These are phyloP conservation scores for Bipolaris zeicola DNA, from an alignment of 2,329 filamentous ascomycete genomes.

Conservation along the genomic window DNA sequence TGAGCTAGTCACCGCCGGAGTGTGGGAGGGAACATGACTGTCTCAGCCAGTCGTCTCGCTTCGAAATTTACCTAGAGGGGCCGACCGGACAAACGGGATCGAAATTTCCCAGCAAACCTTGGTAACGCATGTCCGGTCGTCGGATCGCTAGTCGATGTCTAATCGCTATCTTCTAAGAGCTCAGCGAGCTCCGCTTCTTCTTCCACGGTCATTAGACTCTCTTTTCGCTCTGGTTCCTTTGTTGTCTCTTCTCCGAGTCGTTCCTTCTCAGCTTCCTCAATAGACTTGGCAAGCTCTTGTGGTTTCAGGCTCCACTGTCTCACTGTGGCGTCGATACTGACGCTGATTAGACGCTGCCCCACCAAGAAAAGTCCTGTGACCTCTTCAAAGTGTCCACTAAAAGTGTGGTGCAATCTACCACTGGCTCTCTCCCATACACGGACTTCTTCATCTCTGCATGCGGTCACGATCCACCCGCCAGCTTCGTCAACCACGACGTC, in stretches of 20 bases:
- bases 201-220: constrained; percentile 74
- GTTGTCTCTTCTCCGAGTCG: constrained; percentile 55
- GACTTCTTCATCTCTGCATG: constrained; percentile 87
- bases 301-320: constrained; percentile 79
- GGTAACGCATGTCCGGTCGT: constrained; percentile 25
- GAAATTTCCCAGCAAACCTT: constrained; percentile 25
- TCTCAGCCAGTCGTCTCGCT: constrained; percentile 29
- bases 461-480: constrained; percentile 81
- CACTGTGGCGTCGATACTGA: constrained; percentile 88
- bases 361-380: constrained; percentile 79
- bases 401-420: constrained; percentile 73
- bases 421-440: constrained; percentile 82
- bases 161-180: constrained; percentile 78
- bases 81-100: constrained; percentile 30
- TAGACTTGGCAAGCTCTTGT: constrained; percentile 62
- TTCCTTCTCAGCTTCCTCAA: constrained; percentile 56
- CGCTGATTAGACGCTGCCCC: constrained; percentile 69
- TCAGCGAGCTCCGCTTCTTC: constrained; percentile 93
- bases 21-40: constrained; percentile 26
- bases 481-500: constrained; percentile 73
- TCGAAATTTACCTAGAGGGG: constrained; percentile 31
- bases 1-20: constrained; percentile 17
- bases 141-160: constrained; percentile 29
- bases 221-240: constrained; percentile 53
- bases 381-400: constrained; percentile 90